Evolutionary conservation across 768 basidiomycete genomes (phyloP).

Genomic region (Mycena galericulata): DNA sequence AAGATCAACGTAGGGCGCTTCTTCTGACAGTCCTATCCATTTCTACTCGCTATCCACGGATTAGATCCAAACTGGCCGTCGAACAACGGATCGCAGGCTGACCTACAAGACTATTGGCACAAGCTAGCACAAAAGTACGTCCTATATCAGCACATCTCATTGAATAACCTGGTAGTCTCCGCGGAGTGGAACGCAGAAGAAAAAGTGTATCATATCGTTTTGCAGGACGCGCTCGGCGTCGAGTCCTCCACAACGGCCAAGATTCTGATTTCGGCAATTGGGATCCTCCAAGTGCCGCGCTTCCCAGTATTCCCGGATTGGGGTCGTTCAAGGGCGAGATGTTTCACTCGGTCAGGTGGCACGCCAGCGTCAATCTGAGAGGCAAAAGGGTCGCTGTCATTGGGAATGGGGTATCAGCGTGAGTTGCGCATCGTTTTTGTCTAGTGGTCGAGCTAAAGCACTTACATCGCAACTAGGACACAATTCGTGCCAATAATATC

Average conservation of each 20-base stretch:
- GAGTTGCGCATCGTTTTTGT: conserved; percentile 31
- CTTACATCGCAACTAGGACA: conserved; percentile 54
- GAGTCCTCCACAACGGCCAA: conserved; percentile 47
- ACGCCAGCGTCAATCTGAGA: conserved; percentile 49
- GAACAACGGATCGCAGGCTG: conserved; percentile 53
- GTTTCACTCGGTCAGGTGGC: conserved; percentile 69
- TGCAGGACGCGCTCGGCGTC: conserved; percentile 40
- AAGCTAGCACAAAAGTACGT: conserved; percentile 54
- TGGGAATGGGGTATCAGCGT: conserved; percentile 70
- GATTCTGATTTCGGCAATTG: conserved; percentile 64
- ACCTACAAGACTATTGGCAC: conserved; percentile 58
- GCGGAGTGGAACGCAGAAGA: conserved; percentile 56
- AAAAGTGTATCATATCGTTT: conserved; percentile 44
- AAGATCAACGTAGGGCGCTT: conserved; percentile 50
- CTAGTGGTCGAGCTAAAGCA: not conserved
- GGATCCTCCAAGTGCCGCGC: conserved; percentile 59
- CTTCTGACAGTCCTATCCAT: conserved; percentile 55
- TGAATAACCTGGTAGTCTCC: conserved; percentile 56
- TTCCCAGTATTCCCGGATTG: conserved; percentile 49
- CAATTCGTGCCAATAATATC: conserved; percentile 70
- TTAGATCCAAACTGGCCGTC: conserved; percentile 56
- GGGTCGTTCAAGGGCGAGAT: conserved; percentile 57
- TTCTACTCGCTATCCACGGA: conserved; percentile 62
- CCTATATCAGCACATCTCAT: conserved; percentile 53
- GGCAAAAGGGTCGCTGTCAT: conserved; percentile 66